Evolutionary conservation across 2,329 filamentous ascomycete genomes (phyloP), one percentile per base, ranked within the genome.

Genomic region (Coniochaeta prunicola): DNA sequence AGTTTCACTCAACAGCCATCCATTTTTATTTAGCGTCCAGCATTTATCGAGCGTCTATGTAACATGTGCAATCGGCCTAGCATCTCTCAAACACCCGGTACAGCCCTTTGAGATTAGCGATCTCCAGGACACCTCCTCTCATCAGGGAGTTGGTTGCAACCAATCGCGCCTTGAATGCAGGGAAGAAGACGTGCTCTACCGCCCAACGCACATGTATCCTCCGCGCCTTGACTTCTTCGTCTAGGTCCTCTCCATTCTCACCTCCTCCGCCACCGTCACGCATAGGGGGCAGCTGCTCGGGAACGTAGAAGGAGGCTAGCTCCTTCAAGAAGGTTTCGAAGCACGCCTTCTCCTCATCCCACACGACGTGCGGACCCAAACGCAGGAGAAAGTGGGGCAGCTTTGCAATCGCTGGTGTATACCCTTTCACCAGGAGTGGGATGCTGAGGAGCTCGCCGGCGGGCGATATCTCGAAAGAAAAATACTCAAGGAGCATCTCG

Each of bases 41-140:
- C 45, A 30, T 19, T 45, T 17, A 8, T 12, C n/a, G 12, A 6
- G 21, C 45, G 13, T 17, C 15, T 17, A 50, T 30, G 45, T 50
- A 50, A 26, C 24, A 12, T 12, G n/a, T n/a, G 30, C 10, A 28
- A 17, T 13, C 13, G 6, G 13, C 31, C 33, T 61, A 97, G 72
- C 94, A 97, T 58, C 94, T 79, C 75, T 99, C 94, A 78, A 99
- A 99, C 2, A 97, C 92, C 53, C 90, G 80, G 73, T 99, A 99
- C 59, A 99, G 70, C 0, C 92, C 92, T 73, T 96, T 97, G 60
- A 97, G 73, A 74, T 96, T 91, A 1, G 94, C 93, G 55, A 96
- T 85, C 73, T 99, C 93, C 53, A 96, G 76, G 12, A 96, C 85
- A 9, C 79, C 82, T 0, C 86, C 89, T 56, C 86, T 84, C 74